Evolutionary conservation across 1,284 basidiomycete species (phyloP).

Genomic region (Tylopilus sp.): DNA sequence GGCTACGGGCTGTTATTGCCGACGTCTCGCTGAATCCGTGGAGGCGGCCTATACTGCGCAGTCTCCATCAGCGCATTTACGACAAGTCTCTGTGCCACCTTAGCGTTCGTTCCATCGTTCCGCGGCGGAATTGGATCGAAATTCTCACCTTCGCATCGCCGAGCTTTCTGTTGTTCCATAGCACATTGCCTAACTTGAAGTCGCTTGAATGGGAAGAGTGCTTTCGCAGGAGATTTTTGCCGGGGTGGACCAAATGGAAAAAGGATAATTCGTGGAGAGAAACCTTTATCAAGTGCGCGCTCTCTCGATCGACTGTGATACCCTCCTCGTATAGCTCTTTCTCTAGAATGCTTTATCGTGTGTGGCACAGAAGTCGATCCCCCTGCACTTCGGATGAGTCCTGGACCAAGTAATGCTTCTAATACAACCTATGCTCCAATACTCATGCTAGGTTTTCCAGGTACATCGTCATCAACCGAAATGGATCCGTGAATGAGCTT

Average conservation of each 20-base stretch:
- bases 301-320: neutral
- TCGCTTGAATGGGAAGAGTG: conserved; percentile 65
- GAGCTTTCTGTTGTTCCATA: conserved; percentile 58
- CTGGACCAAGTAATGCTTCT: conserved; percentile 63
- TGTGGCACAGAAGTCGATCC: conserved; percentile 61
- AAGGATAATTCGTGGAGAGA: conserved; percentile 58
- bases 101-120: conserved; percentile 55
- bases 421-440: neutral
- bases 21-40: conserved; percentile 67
- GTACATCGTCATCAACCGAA: conserved; percentile 68
- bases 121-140: conserved; percentile 70
- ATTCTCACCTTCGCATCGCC: conserved; percentile 57
- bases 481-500: conserved; percentile 65
- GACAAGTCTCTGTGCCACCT: conserved; percentile 52
- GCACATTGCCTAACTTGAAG: conserved; percentile 60
- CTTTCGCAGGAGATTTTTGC: conserved; percentile 63
- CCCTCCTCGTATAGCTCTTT: conserved; percentile 4
- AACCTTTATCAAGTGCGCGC: conserved; percentile 53
- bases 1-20: conserved; percentile 50
- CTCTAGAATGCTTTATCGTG: conserved; percentile 51
- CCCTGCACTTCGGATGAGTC: conserved; percentile 72
- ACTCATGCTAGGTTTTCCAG: conserved; percentile 34
- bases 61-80: conserved; percentile 45
- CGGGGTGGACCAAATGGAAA: conserved; percentile 66
- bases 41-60: conserved; percentile 60